Evolutionary conservation across 2,329 filamentous ascomycete species (phyloP).

Genomic region (Bipolaris sorokiniana): DNA sequence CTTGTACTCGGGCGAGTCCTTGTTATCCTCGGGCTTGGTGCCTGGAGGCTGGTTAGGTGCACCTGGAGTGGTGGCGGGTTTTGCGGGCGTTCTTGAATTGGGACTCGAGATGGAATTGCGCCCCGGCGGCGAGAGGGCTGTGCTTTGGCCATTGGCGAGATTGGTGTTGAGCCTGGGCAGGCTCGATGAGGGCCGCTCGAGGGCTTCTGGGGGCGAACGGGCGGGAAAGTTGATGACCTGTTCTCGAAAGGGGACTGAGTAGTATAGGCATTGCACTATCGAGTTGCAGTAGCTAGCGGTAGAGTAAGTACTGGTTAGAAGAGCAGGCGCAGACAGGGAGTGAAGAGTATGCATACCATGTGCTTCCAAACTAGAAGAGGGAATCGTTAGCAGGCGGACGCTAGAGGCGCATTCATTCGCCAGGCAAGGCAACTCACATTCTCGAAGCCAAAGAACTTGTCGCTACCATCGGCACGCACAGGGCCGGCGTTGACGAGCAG

Average conservation of each 20-base stretch:
- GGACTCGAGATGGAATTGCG: conserved; percentile 48
- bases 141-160: conserved; percentile 41
- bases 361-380: conserved; percentile 82
- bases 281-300: conserved; percentile 90
- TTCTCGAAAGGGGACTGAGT: conserved; percentile 91
- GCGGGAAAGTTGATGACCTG: conserved; percentile 90
- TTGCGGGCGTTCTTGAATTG: conserved; percentile 41
- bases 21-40: conserved; percentile 85
- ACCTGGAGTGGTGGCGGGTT: conserved; percentile 54
- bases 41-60: conserved; percentile 61
- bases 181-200: conserved; percentile 61
- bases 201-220: conserved; percentile 70
- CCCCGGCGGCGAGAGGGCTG: conserved; percentile 63
- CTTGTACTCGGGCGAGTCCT: conserved; percentile 94
- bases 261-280: conserved; percentile 95
- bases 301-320: conserved; percentile 18
- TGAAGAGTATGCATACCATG: conserved; percentile 69
- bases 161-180: conserved; percentile 51
- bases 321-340: conserved; percentile 5
- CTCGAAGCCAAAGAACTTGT: conserved; percentile 98
- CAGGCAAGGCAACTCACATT: conserved; percentile 70
- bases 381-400: conserved; percentile 30
- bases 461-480: conserved; percentile 83
- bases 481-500: conserved; percentile 86
- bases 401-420: conserved; percentile 3